These are phyloP conservation scores for Aspergillus phoenicis DNA, from an alignment of 2,329 filamentous ascomycete species.

Conservation along the genomic window DNA sequence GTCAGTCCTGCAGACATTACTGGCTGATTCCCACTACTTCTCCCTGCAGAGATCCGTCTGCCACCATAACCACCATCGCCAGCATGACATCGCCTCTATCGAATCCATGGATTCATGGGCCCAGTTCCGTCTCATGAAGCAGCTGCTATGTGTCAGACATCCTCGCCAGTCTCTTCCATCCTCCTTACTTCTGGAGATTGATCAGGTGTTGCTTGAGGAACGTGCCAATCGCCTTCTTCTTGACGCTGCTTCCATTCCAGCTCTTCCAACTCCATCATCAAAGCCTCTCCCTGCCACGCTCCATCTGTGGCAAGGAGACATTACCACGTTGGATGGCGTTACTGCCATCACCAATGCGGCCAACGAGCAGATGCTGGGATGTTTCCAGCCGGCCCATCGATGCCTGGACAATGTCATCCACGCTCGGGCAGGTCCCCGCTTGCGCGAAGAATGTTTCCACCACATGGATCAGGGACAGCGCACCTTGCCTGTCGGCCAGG, in stretches of 20 bases:
- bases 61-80: not conserved
- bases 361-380: slow-evolving; percentile 24
- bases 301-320: slow-evolving; percentile 28
- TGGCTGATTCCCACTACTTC: not conserved
- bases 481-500: slow-evolving; percentile 17
- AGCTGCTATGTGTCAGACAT: slow-evolving; percentile 1
- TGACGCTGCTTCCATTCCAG: not conserved
- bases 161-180: not conserved
- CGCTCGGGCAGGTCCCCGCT: slow-evolving; percentile 24
- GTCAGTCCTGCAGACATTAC: not conserved
- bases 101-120: slow-evolving; percentile 1
- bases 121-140: not conserved
- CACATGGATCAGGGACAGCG: slow-evolving; percentile 17
- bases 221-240: not conserved
- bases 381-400: slow-evolving; percentile 25
- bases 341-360: slow-evolving; percentile 30
- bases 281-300: not conserved
- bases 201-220: not conserved
- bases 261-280: not conserved
- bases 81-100: not conserved
- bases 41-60: not conserved
- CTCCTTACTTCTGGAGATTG: not conserved
- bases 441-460: slow-evolving; percentile 23
- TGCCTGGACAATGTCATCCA: slow-evolving; percentile 32
- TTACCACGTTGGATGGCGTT: slow-evolving; percentile 22